Percentiles rank a stretch among this genome's conserved stretches.
Conservation (phyloP, 139 green algal species). For the Chlorella ohadii region DNA sequence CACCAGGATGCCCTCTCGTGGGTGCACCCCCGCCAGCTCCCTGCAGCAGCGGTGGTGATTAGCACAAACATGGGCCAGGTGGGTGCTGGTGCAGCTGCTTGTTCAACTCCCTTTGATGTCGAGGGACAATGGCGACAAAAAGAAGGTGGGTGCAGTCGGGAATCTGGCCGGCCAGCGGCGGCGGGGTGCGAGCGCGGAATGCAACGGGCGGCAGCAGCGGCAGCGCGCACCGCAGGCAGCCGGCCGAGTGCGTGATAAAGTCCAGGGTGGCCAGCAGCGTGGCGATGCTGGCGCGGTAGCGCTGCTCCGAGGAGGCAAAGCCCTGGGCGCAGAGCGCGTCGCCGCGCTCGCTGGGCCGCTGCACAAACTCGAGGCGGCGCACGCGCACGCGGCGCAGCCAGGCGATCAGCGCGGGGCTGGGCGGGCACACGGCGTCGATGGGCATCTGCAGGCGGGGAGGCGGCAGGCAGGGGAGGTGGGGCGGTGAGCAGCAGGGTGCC, state of each 20-base stretch:
- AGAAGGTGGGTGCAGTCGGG: not conserved
- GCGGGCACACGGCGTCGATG: slow-evolving; percentile 3
- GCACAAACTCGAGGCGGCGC: slow-evolving; percentile 19
- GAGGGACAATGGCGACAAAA: too few species aligned
- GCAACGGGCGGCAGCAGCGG: not conserved
- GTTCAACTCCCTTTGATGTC: too few species aligned
- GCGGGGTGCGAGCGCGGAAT: not conserved
- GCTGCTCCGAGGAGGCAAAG: slow-evolving; percentile 15
- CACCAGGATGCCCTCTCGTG: slow-evolving; percentile 14
- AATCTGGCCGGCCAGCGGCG: not conserved
- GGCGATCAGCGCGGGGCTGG: not conserved
- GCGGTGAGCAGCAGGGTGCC: not conserved
- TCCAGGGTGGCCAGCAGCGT: slow-evolving; percentile 25
- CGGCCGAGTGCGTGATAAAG: slow-evolving; percentile 5
- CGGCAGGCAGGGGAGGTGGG: not conserved
- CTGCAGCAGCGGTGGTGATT: not conserved
- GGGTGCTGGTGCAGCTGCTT: too few species aligned
- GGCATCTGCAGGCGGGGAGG: slow-evolving; percentile 7
- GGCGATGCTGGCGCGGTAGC: slow-evolving; percentile 19
- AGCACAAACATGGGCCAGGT: too few species aligned
- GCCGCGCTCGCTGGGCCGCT: not conserved
- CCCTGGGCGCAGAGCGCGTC: not conserved
- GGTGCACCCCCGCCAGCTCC: slow-evolving; percentile 24
- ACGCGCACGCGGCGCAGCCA: slow-evolving; percentile 29
- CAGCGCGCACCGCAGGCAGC: not conserved